A percentile compares a stretch with the other conserved stretches of the same genome.
phyloP scores from a whole-genome alignment of 2,329 filamentous ascomycete species.

The Phialophora chinensis region DNA sequence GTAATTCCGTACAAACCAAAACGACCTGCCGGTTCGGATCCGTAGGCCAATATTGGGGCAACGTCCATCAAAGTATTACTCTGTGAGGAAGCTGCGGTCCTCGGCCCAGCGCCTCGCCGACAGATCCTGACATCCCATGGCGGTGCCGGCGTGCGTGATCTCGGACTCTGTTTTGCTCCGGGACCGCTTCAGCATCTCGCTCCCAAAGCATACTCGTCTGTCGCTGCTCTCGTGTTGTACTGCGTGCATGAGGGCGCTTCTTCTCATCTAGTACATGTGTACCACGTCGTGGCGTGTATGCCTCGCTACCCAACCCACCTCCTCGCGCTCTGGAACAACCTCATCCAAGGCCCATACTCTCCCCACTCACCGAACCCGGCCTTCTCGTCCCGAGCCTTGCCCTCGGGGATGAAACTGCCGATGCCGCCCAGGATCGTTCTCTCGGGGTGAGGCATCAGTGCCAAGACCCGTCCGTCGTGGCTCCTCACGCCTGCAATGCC shows the following conservation, averaged over 20 bases:
- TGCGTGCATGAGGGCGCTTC: neutral
- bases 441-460: slow-evolving; percentile 94
- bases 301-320: slow-evolving; percentile 74
- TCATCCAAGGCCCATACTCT: slow-evolving; percentile 81
- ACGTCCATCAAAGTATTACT: too few species aligned
- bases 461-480: slow-evolving; percentile 78
- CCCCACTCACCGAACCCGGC: slow-evolving; percentile 66
- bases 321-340: slow-evolving; percentile 85
- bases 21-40: too few species aligned
- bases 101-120: too few species aligned
- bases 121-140: neutral
- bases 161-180: neutral
- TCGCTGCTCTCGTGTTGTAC: neutral
- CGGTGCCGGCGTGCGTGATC: neutral
- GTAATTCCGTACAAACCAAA: too few species aligned
- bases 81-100: too few species aligned
- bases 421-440: slow-evolving; percentile 83
- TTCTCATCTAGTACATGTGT: neutral
- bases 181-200: neutral
- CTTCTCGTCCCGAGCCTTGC: slow-evolving; percentile 44
- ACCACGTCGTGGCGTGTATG: neutral
- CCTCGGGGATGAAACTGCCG: slow-evolving; percentile 74
- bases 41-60: too few species aligned
- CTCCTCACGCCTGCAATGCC: slow-evolving; percentile 82
- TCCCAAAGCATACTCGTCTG: neutral